These are phyloP conservation scores for Fragilariopsis cylindrus DNA, from an alignment of 108 stramenopile genomes.

Conservation along the genomic window DNA sequence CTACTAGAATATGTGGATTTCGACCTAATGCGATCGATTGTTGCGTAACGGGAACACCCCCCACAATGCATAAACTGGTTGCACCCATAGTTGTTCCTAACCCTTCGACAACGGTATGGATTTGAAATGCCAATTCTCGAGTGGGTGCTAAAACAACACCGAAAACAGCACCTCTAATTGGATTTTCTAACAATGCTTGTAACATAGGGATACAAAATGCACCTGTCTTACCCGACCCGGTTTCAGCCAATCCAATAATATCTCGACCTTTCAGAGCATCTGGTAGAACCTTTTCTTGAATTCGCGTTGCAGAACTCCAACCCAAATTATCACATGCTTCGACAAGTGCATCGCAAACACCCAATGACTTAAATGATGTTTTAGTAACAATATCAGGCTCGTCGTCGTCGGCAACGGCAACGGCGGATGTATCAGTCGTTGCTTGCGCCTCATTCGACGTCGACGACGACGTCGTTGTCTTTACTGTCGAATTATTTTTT, in stretches of 20 bases:
- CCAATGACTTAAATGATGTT: constrained; percentile 82
- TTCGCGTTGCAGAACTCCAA: constrained; percentile 92
- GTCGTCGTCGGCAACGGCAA: constrained; percentile 22
- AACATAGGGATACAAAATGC: constrained; percentile 94
- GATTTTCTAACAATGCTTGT: constrained; percentile 85
- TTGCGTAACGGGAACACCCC: constrained; percentile 93
- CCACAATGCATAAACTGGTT: constrained; percentile 93
- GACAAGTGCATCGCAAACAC: constrained; percentile 79
- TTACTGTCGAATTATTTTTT: not conserved
- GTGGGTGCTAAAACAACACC: constrained; percentile 96
- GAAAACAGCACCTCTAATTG: constrained; percentile 70
- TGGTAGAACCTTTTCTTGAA: constrained; percentile 91
- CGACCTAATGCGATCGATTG: constrained; percentile 96
- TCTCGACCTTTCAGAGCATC: constrained; percentile 84
- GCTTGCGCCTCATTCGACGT: too few species aligned
- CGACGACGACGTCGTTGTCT: not conserved
- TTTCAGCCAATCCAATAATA: constrained; percentile 91
- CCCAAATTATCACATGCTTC: constrained; percentile 82
- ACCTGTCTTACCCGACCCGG: constrained; percentile 94
- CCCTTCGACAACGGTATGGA: constrained; percentile 94
- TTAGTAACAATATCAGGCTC: constrained; percentile 61
- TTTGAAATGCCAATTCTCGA: constrained; percentile 99
- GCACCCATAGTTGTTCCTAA: constrained; percentile 91
- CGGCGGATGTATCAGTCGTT: not conserved
- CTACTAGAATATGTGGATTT: constrained; percentile 96